phyloP scores from a whole-genome alignment of 805 yeast species.

The Cephaloascus albidus region DNA sequence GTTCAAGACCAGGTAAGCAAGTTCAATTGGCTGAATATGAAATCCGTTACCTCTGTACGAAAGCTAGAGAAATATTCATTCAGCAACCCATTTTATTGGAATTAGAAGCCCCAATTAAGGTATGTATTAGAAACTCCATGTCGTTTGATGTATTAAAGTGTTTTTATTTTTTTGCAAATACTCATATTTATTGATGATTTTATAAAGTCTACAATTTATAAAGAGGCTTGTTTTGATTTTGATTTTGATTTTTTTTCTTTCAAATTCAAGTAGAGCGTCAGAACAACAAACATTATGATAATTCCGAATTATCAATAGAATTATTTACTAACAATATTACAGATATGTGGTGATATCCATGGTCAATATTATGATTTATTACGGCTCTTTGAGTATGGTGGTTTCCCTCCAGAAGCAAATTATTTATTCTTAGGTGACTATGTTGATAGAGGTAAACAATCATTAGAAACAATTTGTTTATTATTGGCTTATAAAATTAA shows the following conservation, averaged over 20 bases:
- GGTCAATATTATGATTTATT: constrained; percentile 96
- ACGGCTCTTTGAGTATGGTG: constrained; percentile 95
- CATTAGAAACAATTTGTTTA: constrained; percentile 90
- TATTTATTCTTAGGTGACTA: constrained; percentile 94
- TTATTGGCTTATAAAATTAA: constrained; percentile 93
- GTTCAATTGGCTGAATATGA: constrained; percentile 91
- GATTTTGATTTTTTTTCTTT: no score
- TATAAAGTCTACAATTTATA: no score
- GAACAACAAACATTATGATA: no score
- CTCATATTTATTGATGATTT: no score
- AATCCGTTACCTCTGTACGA: constrained; percentile 90
- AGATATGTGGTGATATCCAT: constrained; percentile 95
- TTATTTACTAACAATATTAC: neutral
- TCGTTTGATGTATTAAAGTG: no score
- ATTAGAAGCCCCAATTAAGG: constrained; percentile 94
- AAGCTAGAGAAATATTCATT: constrained; percentile 95
- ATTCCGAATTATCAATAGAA: neutral
- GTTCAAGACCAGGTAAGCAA: constrained; percentile 96
- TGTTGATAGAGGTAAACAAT: constrained; percentile 98
- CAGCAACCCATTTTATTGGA: constrained; percentile 95
- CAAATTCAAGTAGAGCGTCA: no score
- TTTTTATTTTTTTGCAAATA: no score
- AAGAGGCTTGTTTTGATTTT: no score
- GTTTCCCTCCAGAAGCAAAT: constrained; percentile 98
- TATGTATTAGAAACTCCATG: no score